phyloP scores from a whole-genome alignment of 2,329 filamentous ascomycete genomes.

The Curvularia spicifera region DNA sequence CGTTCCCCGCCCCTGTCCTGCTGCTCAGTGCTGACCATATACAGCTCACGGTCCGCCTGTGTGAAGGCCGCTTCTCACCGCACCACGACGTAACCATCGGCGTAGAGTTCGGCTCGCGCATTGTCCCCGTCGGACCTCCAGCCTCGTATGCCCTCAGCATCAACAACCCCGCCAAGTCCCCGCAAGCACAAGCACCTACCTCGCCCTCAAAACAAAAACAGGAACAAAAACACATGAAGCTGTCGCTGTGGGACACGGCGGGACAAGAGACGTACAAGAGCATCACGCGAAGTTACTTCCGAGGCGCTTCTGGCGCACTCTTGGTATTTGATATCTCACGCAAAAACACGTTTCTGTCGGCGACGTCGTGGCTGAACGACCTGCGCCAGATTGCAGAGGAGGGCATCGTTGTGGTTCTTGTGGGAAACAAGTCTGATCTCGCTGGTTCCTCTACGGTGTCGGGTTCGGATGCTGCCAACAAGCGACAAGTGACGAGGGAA shows the following conservation, averaged over 20 bases:
- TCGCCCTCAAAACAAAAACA: conserved; percentile 43
- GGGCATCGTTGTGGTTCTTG: conserved; percentile 90
- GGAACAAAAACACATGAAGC: conserved; percentile 81
- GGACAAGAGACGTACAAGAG: conserved; percentile 98
- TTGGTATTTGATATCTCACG: conserved; percentile 95
- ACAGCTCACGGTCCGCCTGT: conserved; percentile 88
- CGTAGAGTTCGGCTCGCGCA: conserved; percentile 92
- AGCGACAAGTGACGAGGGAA: conserved; percentile 77
- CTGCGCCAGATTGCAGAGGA: conserved; percentile 93
- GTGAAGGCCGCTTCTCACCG: conserved; percentile 91
- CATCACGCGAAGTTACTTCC: conserved; percentile 92
- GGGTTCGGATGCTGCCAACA: conserved; percentile 58
- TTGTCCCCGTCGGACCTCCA: conserved; percentile 87
- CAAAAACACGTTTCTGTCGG: conserved; percentile 82
- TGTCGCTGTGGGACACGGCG: conserved; percentile 93
- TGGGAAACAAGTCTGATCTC: conserved; percentile 94
- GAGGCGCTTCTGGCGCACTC: conserved; percentile 76
- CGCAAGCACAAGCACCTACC: conserved; percentile 24
- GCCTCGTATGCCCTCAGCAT: conserved; percentile 66
- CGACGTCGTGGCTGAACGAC: conserved; percentile 92
- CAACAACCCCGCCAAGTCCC: conserved; percentile 54
- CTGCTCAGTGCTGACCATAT: conserved; percentile 19
- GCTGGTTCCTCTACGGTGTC: conserved; percentile 56
- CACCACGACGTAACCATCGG: conserved; percentile 98
- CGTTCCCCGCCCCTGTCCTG: neutral